Conservation (phyloP, 2,329 filamentous ascomycete species). For the Aureobasidium zeae region DNA sequence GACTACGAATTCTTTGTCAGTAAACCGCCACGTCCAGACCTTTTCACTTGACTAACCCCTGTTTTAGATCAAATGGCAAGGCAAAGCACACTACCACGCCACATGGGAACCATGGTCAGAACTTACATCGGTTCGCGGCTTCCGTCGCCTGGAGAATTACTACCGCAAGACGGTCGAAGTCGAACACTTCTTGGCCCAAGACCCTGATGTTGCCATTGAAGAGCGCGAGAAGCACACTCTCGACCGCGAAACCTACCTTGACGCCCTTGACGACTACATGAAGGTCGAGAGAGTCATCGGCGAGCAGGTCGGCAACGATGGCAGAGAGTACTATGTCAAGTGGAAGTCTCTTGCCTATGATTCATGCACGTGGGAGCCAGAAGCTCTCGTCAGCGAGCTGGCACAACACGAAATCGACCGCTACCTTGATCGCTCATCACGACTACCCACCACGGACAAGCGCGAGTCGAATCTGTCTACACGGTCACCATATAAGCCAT, state of each 20-base stretch:
- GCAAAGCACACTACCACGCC: conserved; percentile 87
- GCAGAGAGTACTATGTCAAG: conserved; percentile 82
- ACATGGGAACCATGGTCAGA: conserved; percentile 81
- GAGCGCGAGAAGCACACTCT: conserved; percentile 89
- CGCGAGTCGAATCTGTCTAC: conserved; percentile 67
- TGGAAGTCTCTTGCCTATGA: conserved; percentile 84
- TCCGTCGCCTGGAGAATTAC: conserved; percentile 90
- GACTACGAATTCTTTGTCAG: conserved; percentile 71
- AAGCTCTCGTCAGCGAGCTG: conserved; percentile 62
- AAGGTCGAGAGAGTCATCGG: conserved; percentile 90
- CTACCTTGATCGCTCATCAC: conserved; percentile 73
- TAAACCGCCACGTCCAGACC: conserved; percentile 13
- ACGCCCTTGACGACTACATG: conserved; percentile 81
- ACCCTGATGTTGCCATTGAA: conserved; percentile 67
- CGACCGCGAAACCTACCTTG: conserved; percentile 84
- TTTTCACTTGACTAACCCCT: conserved; percentile 20
- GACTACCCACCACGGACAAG: conserved; percentile 70
- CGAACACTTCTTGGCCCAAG: conserved; percentile 67
- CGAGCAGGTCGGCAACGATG: conserved; percentile 58
- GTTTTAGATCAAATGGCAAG: conserved; percentile 87
- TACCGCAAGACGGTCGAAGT: conserved; percentile 72
- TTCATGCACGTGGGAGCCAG: conserved; percentile 85
- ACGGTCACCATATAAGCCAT: conserved; percentile 59
- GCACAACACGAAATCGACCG: conserved; percentile 88
- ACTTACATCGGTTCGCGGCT: conserved; percentile 69